Evolutionary conservation across 495 filamentous ascomycete species (phyloP).

Genomic region (Podospora sp.): DNA sequence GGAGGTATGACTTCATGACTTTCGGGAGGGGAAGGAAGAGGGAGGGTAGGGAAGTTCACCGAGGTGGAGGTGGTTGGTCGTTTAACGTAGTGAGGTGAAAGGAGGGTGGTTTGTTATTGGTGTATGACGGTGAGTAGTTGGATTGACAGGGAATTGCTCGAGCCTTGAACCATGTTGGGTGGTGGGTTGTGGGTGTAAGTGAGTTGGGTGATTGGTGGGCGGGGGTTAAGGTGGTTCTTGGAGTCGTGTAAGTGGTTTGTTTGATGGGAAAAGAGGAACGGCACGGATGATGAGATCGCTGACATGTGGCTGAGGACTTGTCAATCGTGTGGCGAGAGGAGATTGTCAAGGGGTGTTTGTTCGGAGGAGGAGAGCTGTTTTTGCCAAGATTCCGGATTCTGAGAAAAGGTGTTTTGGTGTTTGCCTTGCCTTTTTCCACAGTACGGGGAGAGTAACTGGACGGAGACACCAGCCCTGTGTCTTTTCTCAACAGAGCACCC

Average conservation of each 20-base stretch:
- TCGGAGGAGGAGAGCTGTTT: neutral
- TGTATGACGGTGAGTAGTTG: neutral
- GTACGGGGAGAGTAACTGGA: too few relatives aligned
- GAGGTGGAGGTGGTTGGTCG: neutral
- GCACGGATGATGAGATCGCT: neutral
- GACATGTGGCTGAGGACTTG: constrained; percentile 3
- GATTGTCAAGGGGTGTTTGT: neutral
- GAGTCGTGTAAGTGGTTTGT: neutral
- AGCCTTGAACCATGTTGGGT: neutral
- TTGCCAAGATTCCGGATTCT: neutral
- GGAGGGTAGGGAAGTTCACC: neutral
- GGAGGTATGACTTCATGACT: constrained; percentile 11
- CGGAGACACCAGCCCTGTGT: too few relatives aligned
- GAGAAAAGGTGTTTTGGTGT: neutral
- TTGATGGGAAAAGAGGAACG: neutral
- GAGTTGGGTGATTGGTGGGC: too few relatives aligned
- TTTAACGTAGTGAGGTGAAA: neutral
- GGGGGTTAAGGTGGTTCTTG: too few relatives aligned
- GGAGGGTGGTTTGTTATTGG: neutral
- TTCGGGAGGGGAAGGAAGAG: neutral
- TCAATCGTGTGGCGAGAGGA: constrained; percentile 13
- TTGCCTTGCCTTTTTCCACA: neutral
- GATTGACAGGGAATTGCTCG: neutral
- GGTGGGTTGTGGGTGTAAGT: too few relatives aligned
- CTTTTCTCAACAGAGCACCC: too few relatives aligned